phyloP scores from a whole-genome alignment of 2,329 filamentous ascomycete genomes.

The Dothiorella sarmentorum region DNA sequence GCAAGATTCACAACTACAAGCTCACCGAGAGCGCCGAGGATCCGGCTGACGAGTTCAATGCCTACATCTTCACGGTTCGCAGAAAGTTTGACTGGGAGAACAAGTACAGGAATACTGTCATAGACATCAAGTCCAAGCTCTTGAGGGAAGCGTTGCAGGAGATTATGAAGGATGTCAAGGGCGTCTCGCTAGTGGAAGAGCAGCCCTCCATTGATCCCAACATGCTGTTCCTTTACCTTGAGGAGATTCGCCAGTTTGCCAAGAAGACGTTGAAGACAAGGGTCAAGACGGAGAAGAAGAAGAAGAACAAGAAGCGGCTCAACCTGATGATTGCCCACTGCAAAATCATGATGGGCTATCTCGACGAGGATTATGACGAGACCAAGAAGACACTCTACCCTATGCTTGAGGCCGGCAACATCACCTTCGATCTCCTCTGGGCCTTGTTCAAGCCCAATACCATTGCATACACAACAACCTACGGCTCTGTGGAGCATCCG shows the following conservation, averaged over 20 bases:
- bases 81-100: conserved; percentile 82
- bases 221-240: conserved; percentile 61
- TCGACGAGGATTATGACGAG: conserved; percentile 77
- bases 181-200: conserved; percentile 76
- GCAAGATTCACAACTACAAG: conserved; percentile 62
- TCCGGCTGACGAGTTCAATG: conserved; percentile 67
- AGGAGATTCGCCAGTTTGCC: conserved; percentile 63
- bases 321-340: conserved; percentile 61
- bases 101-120: conserved; percentile 68
- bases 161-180: conserved; percentile 73
- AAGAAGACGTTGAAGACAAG: conserved; percentile 63
- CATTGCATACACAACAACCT: conserved; percentile 71
- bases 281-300: conserved; percentile 56
- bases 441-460: conserved; percentile 85
- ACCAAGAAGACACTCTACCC: conserved; percentile 78
- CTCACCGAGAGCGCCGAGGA: conserved; percentile 64
- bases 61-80: conserved; percentile 77
- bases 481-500: conserved; percentile 71
- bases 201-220: conserved; percentile 60
- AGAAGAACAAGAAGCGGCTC: conserved; percentile 58
- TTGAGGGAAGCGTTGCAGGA: conserved; percentile 68
- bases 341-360: conserved; percentile 69
- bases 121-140: conserved; percentile 82
- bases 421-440: conserved; percentile 87
- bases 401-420: conserved; percentile 75